Conservation (phyloP, 306 rosid genomes). For the Oemleria cerasiformis region DNA sequence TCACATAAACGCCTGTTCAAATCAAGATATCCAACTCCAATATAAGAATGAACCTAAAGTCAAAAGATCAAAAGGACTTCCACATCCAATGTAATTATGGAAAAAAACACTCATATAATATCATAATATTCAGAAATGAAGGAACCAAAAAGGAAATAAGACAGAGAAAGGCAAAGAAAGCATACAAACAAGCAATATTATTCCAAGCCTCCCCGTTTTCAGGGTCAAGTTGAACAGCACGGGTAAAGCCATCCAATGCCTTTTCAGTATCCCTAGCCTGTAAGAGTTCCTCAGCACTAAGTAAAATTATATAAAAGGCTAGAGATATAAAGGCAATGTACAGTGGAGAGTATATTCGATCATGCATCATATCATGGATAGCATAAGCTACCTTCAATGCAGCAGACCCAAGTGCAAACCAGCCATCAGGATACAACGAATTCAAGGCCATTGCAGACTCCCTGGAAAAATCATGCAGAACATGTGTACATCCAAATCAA, state of each 20-base stretch:
- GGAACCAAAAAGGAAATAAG: background rate
- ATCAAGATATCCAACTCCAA: background rate
- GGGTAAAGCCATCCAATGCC: slow-evolving; percentile 94
- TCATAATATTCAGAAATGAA: background rate
- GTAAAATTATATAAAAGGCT: slow-evolving; percentile 13
- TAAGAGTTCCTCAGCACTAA: slow-evolving; percentile 26
- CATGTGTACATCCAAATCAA: background rate
- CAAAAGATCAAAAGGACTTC: background rate
- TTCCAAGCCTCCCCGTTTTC: slow-evolving; percentile 99
- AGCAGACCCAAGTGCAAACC: slow-evolving; percentile 98
- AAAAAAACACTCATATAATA: background rate
- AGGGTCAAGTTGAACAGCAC: slow-evolving; percentile 96
- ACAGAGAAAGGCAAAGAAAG: slow-evolving; percentile 18
- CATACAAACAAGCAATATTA: slow-evolving; percentile 96
- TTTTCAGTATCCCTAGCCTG: slow-evolving; percentile 91
- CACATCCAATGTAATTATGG: background rate
- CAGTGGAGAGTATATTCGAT: slow-evolving; percentile 9
- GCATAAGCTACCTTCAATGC: slow-evolving; percentile 74
- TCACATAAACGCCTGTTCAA: background rate
- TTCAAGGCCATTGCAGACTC: slow-evolving; percentile 97
- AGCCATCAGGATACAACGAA: slow-evolving; percentile 89
- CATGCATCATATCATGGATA: slow-evolving; percentile 19
- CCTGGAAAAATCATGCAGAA: slow-evolving; percentile 39
- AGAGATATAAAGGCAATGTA: slow-evolving; percentile 9
- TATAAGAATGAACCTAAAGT: background rate